phyloP scores from a whole-genome alignment of 768 basidiomycete species.

The Trichaptum fuscoviolaceum region DNA sequence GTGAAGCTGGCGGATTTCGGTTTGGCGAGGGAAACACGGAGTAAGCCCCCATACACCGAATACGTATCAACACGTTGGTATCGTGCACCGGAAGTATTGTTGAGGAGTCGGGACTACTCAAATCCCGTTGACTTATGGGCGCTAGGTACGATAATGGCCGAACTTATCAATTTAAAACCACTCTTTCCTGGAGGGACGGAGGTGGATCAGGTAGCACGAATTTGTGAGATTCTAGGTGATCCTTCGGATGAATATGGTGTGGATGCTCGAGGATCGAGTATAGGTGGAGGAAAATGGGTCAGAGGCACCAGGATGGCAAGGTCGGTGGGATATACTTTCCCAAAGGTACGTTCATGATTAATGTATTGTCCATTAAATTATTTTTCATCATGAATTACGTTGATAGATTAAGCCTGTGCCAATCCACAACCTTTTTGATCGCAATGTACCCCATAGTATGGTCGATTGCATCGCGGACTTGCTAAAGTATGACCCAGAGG shows the following conservation, averaged over 20 bases:
- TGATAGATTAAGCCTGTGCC: slow-evolving; percentile 59
- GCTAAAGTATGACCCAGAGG: slow-evolving; percentile 86
- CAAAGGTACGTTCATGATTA: slow-evolving; percentile 55
- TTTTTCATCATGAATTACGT: slow-evolving; percentile 13
- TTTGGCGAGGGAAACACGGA: slow-evolving; percentile 84
- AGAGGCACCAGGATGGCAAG: slow-evolving; percentile 85
- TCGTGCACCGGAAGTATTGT: slow-evolving; percentile 93
- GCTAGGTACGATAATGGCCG: slow-evolving; percentile 95
- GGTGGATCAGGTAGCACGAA: slow-evolving; percentile 85
- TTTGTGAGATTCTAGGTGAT: slow-evolving; percentile 92
- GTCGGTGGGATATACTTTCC: slow-evolving; percentile 81
- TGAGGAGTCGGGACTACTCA: slow-evolving; percentile 89
- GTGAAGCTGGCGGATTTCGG: slow-evolving; percentile 99
- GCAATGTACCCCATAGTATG: slow-evolving; percentile 69
- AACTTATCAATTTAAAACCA: slow-evolving; percentile 90
- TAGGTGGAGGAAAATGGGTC: slow-evolving; percentile 88
- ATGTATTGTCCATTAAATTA: slow-evolving; percentile 10
- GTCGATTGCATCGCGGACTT: slow-evolving; percentile 91
- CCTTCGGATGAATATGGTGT: slow-evolving; percentile 78
- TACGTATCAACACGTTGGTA: slow-evolving; percentile 99
- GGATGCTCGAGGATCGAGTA: slow-evolving; percentile 58
- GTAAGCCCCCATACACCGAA: slow-evolving; percentile 93
- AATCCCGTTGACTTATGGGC: slow-evolving; percentile 99
- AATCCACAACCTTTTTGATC: slow-evolving; percentile 71
- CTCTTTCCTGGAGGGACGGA: slow-evolving; percentile 93